These are phyloP conservation scores for Erodium chrysanthum DNA, from an alignment of 441 rosid species.

Conservation along the genomic window DNA sequence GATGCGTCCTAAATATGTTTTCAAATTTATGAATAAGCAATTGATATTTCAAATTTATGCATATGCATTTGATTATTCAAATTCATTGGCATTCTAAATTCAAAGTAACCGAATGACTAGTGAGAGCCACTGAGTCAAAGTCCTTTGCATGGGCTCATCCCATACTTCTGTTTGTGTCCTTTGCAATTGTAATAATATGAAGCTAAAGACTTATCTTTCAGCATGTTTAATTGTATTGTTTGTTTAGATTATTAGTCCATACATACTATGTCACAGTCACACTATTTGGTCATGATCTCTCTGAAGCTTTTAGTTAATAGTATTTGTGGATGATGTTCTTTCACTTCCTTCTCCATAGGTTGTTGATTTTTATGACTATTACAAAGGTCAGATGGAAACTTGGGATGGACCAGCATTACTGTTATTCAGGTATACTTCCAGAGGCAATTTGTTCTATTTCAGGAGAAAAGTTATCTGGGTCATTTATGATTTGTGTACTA, in stretches of 20 bases:
- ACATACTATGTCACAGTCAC: neutral
- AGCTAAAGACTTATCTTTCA: neutral
- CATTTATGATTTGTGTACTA: slow-evolving; percentile 3
- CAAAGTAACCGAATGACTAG: neutral
- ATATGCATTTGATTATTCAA: neutral
- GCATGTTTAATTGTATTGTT: neutral
- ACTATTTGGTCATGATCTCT: slow-evolving; percentile 1
- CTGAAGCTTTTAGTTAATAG: slow-evolving; percentile 8
- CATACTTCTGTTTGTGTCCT: neutral
- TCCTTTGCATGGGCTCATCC: neutral
- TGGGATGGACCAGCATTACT: slow-evolving; percentile 99
- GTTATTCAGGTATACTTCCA: slow-evolving; percentile 65
- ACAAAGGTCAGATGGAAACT: slow-evolving; percentile 99
- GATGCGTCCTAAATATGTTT: neutral
- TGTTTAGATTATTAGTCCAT: neutral
- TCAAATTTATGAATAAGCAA: neutral
- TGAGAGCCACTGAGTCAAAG: neutral
- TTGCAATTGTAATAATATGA: neutral
- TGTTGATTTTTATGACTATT: slow-evolving; percentile 86
- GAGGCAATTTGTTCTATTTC: slow-evolving; percentile 5
- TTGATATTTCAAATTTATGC: neutral
- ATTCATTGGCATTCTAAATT: neutral
- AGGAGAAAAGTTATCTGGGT: neutral
- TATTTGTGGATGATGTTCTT: slow-evolving; percentile 12
- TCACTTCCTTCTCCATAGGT: slow-evolving; percentile 37